Conservation (phyloP, 208 protist species). For the Borovskyia barvae region DNA sequence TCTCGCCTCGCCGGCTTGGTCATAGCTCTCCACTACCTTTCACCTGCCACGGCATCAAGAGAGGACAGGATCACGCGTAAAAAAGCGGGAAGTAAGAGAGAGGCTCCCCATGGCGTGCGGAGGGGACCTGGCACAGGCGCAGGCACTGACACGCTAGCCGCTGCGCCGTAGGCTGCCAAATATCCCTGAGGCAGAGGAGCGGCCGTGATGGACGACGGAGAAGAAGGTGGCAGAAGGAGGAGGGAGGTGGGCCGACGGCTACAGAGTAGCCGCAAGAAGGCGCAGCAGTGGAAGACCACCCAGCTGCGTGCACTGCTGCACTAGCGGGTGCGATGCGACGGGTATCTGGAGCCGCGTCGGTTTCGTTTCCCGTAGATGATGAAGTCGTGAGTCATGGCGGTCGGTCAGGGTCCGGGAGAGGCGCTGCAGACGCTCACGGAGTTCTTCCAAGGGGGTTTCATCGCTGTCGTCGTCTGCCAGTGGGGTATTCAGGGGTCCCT, state of each 20-base stretch:
- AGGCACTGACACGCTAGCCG: no score
- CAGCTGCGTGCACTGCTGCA: slow-evolving; percentile 5
- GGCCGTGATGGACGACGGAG: not conserved
- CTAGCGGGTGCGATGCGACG: slow-evolving; percentile 3
- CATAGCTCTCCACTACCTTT: no score
- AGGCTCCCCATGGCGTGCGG: no score
- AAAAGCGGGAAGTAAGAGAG: no score
- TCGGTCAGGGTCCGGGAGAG: not conserved
- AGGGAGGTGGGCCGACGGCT: not conserved
- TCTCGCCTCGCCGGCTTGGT: no score
- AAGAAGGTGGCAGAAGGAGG: not conserved
- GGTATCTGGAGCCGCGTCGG: not conserved
- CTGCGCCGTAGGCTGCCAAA: no score
- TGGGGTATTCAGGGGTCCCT: no score
- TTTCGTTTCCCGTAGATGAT: slow-evolving; percentile 7
- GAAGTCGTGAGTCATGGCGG: slow-evolving; percentile 6
- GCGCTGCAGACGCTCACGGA: slow-evolving; percentile 1
- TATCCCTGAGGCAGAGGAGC: no score
- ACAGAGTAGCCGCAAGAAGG: slow-evolving; percentile 6
- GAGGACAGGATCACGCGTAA: no score
- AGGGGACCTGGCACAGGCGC: no score
- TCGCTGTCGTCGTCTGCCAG: not conserved
- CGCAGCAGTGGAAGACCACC: slow-evolving; percentile 16
- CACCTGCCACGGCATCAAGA: no score
- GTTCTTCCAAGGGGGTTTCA: not conserved